Evolutionary conservation across 345 rosid genomes (phyloP), one percentile per base, ranked within the genome.

Genomic region (Brassica nigra): DNA sequence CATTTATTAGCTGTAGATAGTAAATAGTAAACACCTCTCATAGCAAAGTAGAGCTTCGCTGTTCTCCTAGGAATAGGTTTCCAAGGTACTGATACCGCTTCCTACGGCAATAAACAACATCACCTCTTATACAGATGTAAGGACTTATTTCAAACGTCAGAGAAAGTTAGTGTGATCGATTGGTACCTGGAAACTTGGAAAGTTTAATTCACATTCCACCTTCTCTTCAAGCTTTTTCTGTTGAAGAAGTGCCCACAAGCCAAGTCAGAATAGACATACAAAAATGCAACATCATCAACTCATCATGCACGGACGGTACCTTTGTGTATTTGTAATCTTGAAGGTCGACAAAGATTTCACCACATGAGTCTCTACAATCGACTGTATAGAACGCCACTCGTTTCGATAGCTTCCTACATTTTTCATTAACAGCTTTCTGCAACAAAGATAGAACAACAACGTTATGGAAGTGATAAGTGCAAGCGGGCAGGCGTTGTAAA

Each of bases 341-440:
- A 66, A 95, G 83, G 80, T 95, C 97, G 7, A 93, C 94, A 76
- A 95, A 95, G 29, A 95, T 89, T 85, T 95, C 96, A 20, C 98
- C 99, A 70, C 88, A 90, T 0, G 91, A 93, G 69, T 89, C 93
- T 83, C 96, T 88, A 76, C 94, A 91, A 47, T 93, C 98, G 33
- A 93, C 92, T 0, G 91, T 82, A 66, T 92, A 95, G 79, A 95
- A 95, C 27, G 99, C 92, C 29, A 93, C 83, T 5, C 87, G 92
- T 84, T 92, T 95, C 5, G 87, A 72, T 72, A 83, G 82, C 86
- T 90, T 88, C 76, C 97, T 85, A 71, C 99, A 95, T 76, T 85
- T 90, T 81, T 89, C 94, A 66, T 93, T 93, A 49, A 93, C 83
- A 82, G 84, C 82, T 87, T 88, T 93, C 98, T 95, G 84, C 66